Evolutionary conservation across 371 early-diverging fungal genomes (phyloP), one percentile per base, ranked within the genome.

Genomic region (Mucor ambiguus): DNA sequence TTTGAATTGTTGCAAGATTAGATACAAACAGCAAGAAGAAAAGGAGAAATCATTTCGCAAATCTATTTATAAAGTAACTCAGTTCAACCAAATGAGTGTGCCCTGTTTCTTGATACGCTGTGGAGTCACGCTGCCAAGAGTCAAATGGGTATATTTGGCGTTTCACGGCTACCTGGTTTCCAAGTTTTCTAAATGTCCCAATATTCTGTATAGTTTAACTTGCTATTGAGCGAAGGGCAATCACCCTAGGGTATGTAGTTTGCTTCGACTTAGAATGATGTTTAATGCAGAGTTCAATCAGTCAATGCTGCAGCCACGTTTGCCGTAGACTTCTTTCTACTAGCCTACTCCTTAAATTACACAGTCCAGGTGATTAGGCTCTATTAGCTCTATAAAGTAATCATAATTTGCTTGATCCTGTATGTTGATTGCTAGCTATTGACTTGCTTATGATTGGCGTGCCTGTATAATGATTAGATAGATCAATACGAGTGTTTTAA

Each of bases 41-140:
- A 49, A 52, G 52, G 52, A 52, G 52, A 28, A 52, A 11, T 52
- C 28, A 24, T 52, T 16, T 52, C 12, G 37, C 26, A 2, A 49
- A 52, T 52, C 52, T 52, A 52, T 52, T 52, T 52, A 28, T 52
- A 52, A 52, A 11, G 52, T 28, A 28, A 26, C 52, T 52, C 28
- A 28, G 52, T 52, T 52, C 28, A 22, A 9, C 52, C 4, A 41
- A 10, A 1, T 52, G 52, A 28, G 52, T 52, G 52, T 52, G 52
- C 52, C 26, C 52, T 52, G 52, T 26, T 28, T 52, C 28, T 52
- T 52, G 52, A 52, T 52, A 52, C 28, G 28, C 52, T 52, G 52
- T 52, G 28, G 14, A 24, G 52, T 52, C 52, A 52, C 52, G 52
- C 28, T 52, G 52, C 52, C 52, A 52, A 52, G 52, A 28, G 12